Base-by-base conservation (phyloP, 2,329 filamentous ascomycete species). In the Penicillium sp. region DNA sequence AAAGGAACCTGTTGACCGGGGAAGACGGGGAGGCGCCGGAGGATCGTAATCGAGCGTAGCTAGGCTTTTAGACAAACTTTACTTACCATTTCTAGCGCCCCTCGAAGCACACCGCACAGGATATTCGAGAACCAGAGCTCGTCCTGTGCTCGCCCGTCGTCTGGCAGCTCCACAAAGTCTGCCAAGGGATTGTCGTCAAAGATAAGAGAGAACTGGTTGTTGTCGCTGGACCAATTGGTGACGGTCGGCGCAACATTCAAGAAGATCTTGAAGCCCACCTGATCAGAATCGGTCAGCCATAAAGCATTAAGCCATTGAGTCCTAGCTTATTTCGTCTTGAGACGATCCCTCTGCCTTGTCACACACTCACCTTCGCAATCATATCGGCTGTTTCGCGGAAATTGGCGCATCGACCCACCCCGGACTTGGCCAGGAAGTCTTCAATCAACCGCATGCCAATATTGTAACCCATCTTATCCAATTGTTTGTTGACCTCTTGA, bases 181-280 rank as follows among this genome's bases (percentile, higher is more conserved):
- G 93, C 93, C 59, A 99, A 81, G 0, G 95, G 95, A 72, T 98
- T 99, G 76, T 99, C 95, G 66, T 99, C 95, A 67, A 99, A 96
- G 16, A 97, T 86, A 13, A 99, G 82, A 0, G 92, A 97, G 79
- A 99, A 99, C 67, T 96, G 92, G 75, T 96, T 97, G 79, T 89
- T 95, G 77, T 99, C 95, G 74, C 85, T 91, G 22, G 92, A 95
- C 95, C 95, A 99, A 74, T 96, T 97, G 50, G 92, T 92, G 64
- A 98, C 89, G 7, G 89, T 90, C 0, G 95, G 95, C 4, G 93
- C 96, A 68, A 97, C 92, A 73, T 99, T 99, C 61, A 99, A 86
- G 76, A 99, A 99, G 66, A 99, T 96, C 80, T 99, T 98, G 81
- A 99, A 99, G 57, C 95, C 95, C 65, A 99, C 90, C 91, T 97